Evolutionary conservation across 2,329 filamentous ascomycete genomes (phyloP).

Genomic region (Arthroderma sp.): DNA sequence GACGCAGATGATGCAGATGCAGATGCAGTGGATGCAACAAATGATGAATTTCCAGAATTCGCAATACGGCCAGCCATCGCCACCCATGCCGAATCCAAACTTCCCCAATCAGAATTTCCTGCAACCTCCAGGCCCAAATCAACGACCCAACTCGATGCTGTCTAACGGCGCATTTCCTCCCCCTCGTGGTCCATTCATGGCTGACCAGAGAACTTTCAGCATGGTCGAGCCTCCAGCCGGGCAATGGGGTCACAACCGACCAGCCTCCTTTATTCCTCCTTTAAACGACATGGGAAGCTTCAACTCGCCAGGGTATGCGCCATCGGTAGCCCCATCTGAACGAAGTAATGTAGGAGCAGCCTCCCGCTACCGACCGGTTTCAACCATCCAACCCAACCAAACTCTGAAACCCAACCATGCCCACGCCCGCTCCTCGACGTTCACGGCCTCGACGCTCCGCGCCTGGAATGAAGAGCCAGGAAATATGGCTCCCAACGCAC

Average conservation of each 20-base stretch:
- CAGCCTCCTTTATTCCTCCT: slow-evolving; percentile 22
- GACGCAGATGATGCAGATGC: slow-evolving; percentile 82
- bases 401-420: neutral
- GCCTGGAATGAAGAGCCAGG: slow-evolving; percentile 17
- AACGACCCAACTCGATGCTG: slow-evolving; percentile 39
- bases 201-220: slow-evolving; percentile 58
- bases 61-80: slow-evolving; percentile 17
- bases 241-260: slow-evolving; percentile 23
- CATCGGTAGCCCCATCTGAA: slow-evolving; percentile 90
- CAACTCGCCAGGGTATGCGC: slow-evolving; percentile 47
- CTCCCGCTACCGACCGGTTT: slow-evolving; percentile 80
- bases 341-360: slow-evolving; percentile 87
- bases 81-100: slow-evolving; percentile 16
- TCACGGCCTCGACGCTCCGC: slow-evolving; percentile 22
- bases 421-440: slow-evolving; percentile 18
- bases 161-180: slow-evolving; percentile 16
- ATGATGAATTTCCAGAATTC: slow-evolving; percentile 50
- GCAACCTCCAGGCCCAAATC: slow-evolving; percentile 18
- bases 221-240: slow-evolving; percentile 57
- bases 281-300: slow-evolving; percentile 12
- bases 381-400: slow-evolving; percentile 39
- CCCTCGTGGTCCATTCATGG: slow-evolving; percentile 18
- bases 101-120: slow-evolving; percentile 12
- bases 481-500: slow-evolving; percentile 19
- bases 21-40: slow-evolving; percentile 81